Base-by-base conservation (phyloP, 2,329 filamentous ascomycete genomes). In the Clarireedia hainanense region DNA sequence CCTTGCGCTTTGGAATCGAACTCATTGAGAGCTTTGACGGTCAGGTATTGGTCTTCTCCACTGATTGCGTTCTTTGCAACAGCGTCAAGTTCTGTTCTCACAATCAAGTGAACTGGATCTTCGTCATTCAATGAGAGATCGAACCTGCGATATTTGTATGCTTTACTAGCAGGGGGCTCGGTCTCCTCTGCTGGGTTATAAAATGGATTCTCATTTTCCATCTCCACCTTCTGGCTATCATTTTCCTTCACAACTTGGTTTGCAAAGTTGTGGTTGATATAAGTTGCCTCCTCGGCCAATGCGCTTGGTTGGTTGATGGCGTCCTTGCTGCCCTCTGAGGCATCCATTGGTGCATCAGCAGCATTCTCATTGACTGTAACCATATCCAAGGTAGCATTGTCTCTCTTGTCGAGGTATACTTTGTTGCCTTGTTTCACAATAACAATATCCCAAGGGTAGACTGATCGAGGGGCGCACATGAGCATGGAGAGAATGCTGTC, bases 221-320 rank as follows among this genome's bases (percentile, higher is more conserved):
- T 94, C 65, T 88, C 82, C 62, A 91, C 79, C 79, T 94, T 95
- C 71, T 83, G 77, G 60, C 76, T 80, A 61, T 90, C 83, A 64
- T 80, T 87, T 78, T 99, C 94, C 66, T 83, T 74, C 63, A 99
- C 91, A 51, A 95, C 90, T 78, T 99, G 94, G 74, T 95, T 89
- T 65, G 90, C 88, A 73, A 99, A 99, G 79, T 97, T 95, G 81
- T 97, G 94, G 83, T 99, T 99, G 82, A 99, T 99, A 78, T 96
- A 95, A 52, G 94, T 99, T 55, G 94, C 94, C 76, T 99, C 94
- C 73, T 96, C 87, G 68, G 95, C 92, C 57, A 99, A 84, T 53
- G 91, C 90, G 55, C 79, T 76, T n/a, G 94, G 94, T 69, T 91
- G 91, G 82, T 99, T 99, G 75, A 99, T 87, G 63, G 81, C 79